Base-by-base conservation (phyloP, 2,329 filamentous ascomycete genomes). In the Cladophialophora psammophila region DNA sequence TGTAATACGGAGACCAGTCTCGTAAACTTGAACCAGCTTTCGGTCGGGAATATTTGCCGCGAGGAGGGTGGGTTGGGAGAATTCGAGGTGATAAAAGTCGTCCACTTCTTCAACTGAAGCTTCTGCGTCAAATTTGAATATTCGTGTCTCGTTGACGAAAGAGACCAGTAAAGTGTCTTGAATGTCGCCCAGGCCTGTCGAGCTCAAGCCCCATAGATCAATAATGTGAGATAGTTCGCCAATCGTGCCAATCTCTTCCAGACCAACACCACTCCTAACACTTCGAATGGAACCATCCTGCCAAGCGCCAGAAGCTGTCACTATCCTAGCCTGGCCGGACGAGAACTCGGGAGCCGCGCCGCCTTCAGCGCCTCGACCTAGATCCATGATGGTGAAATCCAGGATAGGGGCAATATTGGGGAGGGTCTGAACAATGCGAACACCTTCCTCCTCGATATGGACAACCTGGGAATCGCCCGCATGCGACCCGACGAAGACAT, bases 381-480 rank as follows among this genome's bases (percentile, higher is more conserved):
- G 91, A 75, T 98, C 95, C 93, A 98, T 97, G 15, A 99, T 88
- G 0, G 91, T 90, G 73, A 99, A 97, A 76, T 99, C 95, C 45
- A 98, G 81, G 50, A 99, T 91, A 0, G 95, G 95, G 0, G 91
- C 93, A 73, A 98, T 92, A 75, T 97, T 99, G 3, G 87, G 82
- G 64, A 96, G 84, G 0, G 88, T 90, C 75, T 97, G 93, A 9
- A 95, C 78, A 4, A 94, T 78, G 56, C 89, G 83, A 66, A 94
- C 82, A 0, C 84, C 85, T 36, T 90, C 83, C 60, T 86, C 84
- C 53, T 81, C 78, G 62, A 93, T 85, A 57, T 83, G 84, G 56
- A 95, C 86, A 8, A 98, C 84, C 76, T 97, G 93, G 1, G 93
- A 96, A 77, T 99, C 92, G 40, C 94, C 94, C 73, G 95, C 91